phyloP scores from a whole-genome alignment of 176 grass and related monocot species.

The Oryza meyeriana region DNA sequence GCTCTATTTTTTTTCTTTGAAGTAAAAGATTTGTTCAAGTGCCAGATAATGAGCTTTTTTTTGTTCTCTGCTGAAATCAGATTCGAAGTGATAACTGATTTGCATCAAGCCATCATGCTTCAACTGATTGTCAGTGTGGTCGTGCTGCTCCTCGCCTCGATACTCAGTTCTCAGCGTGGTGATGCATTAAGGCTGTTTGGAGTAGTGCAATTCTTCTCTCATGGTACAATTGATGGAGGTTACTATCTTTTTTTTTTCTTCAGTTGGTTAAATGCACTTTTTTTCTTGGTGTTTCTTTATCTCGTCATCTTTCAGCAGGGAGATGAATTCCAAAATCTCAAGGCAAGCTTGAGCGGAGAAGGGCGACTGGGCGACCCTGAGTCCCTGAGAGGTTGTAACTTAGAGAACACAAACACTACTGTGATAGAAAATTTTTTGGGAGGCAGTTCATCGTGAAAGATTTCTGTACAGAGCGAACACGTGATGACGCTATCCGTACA shows the following conservation, averaged over 20 bases:
- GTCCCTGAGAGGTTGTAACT: not conserved
- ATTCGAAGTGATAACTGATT: conserved; percentile 4
- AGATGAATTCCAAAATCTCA: not conserved
- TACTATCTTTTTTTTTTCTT: not conserved
- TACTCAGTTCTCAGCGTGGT: not conserved
- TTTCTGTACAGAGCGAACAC: conserved; percentile 15
- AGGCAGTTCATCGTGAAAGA: not conserved
- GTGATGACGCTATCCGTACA: not conserved
- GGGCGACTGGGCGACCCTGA: not conserved
- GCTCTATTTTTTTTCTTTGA: not conserved
- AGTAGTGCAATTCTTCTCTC: not conserved
- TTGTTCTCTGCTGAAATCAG: conserved; percentile 18
- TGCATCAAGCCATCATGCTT: not conserved
- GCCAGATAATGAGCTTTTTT: not conserved
- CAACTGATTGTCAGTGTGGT: not conserved
- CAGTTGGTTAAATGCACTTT: not conserved
- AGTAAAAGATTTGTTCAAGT: not conserved
- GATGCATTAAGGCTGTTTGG: not conserved
- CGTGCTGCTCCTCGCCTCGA: not conserved
- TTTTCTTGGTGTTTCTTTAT: not conserved
- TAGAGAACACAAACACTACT: not conserved
- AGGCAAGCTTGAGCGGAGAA: not conserved
- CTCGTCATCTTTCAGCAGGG: not conserved
- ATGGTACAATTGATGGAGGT: not conserved
- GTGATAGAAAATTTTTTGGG: not conserved